Conservation (phyloP, 169 alveolate genomes). For the Babesia bovis region DNA sequence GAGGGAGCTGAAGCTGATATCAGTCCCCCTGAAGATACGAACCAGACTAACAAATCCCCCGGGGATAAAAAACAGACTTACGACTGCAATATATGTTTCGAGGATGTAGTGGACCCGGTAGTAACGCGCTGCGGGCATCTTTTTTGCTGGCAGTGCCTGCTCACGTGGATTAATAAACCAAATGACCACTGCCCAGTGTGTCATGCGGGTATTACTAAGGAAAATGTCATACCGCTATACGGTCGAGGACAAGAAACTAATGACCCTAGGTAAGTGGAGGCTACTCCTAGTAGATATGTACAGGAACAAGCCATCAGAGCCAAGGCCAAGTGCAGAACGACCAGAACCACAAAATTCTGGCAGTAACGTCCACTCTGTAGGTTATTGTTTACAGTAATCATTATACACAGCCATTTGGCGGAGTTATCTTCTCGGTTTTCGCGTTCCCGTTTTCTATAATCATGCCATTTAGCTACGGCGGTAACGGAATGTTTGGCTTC, state of each 20-base stretch:
- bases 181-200: conserved; percentile 92
- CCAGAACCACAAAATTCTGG: conserved; percentile 20
- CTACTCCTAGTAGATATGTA: neutral
- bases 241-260: conserved; percentile 78
- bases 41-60: neutral
- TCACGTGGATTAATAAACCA: conserved; percentile 89
- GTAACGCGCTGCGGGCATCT: conserved; percentile 97
- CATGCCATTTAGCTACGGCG: conserved; percentile 23
- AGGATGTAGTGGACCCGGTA: conserved; percentile 95
- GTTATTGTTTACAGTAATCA: neutral
- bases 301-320: conserved; percentile 57
- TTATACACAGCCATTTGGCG: conserved; percentile 34
- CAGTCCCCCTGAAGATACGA: neutral
- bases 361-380: conserved; percentile 1
- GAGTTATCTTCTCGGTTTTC: conserved; percentile 45
- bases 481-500: neutral
- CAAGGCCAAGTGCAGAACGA: conserved; percentile 59
- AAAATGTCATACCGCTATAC: conserved; percentile 89
- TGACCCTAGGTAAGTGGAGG: conserved; percentile 73
- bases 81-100: conserved; percentile 96
- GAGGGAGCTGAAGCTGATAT: neutral
- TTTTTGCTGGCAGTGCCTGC: conserved; percentile 93
- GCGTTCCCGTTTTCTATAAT: conserved; percentile 54
- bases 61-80: conserved; percentile 72
- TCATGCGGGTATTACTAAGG: conserved; percentile 89